Conservation (phyloP, 768 basidiomycete species). For the Pleurotus giganteus region DNA sequence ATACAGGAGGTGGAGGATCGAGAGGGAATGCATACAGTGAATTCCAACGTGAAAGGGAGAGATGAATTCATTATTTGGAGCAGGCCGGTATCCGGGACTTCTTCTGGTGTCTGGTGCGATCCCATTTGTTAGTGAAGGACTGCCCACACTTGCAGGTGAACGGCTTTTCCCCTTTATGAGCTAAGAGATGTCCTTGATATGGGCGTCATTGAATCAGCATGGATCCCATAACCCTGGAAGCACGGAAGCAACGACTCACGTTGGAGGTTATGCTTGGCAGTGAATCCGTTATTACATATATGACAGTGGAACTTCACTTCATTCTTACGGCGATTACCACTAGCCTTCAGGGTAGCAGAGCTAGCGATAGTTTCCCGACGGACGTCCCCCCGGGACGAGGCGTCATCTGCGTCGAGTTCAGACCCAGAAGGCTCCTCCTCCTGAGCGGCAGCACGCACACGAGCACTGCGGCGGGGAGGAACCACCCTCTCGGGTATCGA, state of each 20-base stretch:
- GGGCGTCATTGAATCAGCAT: not conserved
- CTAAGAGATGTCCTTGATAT: conserved; percentile 2
- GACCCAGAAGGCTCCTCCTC: conserved; percentile 7
- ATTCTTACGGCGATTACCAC: conserved; percentile 5
- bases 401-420: not conserved
- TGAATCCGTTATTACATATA: conserved; percentile 3
- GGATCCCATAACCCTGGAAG: no score
- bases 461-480: not conserved
- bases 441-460: not conserved
- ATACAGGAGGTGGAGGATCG: not conserved
- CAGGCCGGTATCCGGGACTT: conserved; percentile 4
- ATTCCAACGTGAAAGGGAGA: not conserved
- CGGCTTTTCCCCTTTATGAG: conserved; percentile 1
- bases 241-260: not conserved
- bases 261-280: conserved; percentile 8
- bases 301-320: conserved; percentile 4
- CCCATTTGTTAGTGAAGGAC: conserved; percentile 7
- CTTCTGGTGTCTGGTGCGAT: conserved; percentile 8
- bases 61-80: not conserved
- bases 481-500: not conserved
- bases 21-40: not conserved
- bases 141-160: conserved; percentile 7
- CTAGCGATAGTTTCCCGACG: conserved; percentile 6
- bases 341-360: conserved; percentile 4
- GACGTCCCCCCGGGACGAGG: not conserved